Base-by-base conservation (phyloP, 257 asterid species). In the Euphrasia confusa region DNA sequence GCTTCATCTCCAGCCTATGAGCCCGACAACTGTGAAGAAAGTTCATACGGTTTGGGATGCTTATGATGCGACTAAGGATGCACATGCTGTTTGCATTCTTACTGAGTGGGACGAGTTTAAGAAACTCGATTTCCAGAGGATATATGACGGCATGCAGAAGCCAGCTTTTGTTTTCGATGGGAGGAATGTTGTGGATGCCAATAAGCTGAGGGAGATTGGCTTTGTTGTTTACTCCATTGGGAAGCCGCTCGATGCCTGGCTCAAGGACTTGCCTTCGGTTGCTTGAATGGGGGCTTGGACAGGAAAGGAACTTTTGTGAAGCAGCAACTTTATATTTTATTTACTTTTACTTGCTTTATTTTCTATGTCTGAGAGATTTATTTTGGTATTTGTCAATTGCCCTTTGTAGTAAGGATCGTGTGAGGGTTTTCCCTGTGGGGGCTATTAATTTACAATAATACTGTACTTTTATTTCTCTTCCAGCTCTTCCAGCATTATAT, bases 51-150 rank as follows among this genome's bases (percentile, higher is more conserved):
- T 75, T 53, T 85, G 90, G 93, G 88, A 84, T 53, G 96, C 96
- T 4, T 89, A 89, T 2, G 75, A 69, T 58, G 96, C 96, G 10
- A 76, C 90, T 0, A 88, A 85, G 67, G 93, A 83, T 4, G 95
- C 96, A 0, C 96, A 88, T 26, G 92, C 79, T 15, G 61, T 86
- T n/a, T 85, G 96, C 79, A 82, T 89, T 58, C 85, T 89, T 13
- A 89, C 96, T 0, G 96, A 89, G 71, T 89, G 96, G 96, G 94
- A 89, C 7, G 96, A 89, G 77, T 89, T 89, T 33, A 86, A 89
- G 83, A 78, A 72, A 2, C 95, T 89, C 10, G 96, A 89, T 73
- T 89, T 72, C 74, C 69, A 84, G 80, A 86, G 54, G 84, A 82
- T 88, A 45, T 88, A 85, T 10, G 89, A 86, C 42, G 82, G 81